Percentiles rank a stretch among this genome's conserved stretches.
phyloP scores from a whole-genome alignment of 306 rosid genomes.

The Begonia fuchsioides region DNA sequence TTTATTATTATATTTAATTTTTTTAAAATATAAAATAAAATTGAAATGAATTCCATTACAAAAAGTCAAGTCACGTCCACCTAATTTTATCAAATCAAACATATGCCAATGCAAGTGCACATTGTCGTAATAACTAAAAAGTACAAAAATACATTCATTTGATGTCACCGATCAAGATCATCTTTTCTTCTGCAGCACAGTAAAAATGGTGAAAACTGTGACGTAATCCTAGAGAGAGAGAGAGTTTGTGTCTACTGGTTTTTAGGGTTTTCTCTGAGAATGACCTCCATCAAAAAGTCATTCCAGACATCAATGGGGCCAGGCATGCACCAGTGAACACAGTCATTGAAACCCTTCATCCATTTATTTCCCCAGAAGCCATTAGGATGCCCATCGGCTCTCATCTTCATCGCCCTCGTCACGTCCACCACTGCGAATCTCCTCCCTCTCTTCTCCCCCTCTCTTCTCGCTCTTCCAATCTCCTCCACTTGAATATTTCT shows the following conservation, averaged over 20 bases:
- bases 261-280: constrained; percentile 9
- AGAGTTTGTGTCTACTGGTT: no score
- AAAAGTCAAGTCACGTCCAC: no score
- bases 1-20: no score
- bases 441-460: constrained; percentile 14
- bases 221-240: background rate
- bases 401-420: constrained; percentile 64
- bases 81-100: no score
- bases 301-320: constrained; percentile 80
- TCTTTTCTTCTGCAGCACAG: no score
- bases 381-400: constrained; percentile 85
- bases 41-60: no score
- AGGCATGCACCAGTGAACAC: constrained; percentile 96
- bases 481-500: constrained; percentile 53
- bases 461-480: constrained; percentile 24
- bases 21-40: no score
- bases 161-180: no score
- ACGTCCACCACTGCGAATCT: constrained; percentile 46
- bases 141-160: no score
- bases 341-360: constrained; percentile 78
- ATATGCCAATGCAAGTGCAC: no score
- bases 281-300: constrained; percentile 39
- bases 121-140: no score
- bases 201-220: no score
- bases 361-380: constrained; percentile 56